Evolutionary conservation across 805 yeast genomes (phyloP).

Genomic region (Blastobotrys mokoenaii): DNA sequence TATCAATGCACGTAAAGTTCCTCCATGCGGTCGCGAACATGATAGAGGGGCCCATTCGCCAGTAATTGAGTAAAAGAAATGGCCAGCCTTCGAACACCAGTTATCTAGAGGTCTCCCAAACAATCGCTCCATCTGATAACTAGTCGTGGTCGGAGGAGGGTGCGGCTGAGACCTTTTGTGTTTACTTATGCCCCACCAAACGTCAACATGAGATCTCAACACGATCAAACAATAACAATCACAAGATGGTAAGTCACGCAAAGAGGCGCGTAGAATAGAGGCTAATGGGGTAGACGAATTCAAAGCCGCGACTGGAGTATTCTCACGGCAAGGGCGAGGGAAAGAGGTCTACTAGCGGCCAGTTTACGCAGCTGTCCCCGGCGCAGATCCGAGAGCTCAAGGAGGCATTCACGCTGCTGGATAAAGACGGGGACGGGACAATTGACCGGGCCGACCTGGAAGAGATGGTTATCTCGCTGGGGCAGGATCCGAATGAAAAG

Average conservation of each 20-base stretch:
- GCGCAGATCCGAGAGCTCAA: slow-evolving; percentile 59
- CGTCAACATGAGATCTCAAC: not conserved
- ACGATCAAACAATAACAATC: not conserved
- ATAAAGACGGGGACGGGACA: slow-evolving; percentile 69
- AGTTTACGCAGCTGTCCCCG: slow-evolving; percentile 41
- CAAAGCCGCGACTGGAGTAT: slow-evolving; percentile 4
- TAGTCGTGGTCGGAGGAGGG: too few relatives aligned
- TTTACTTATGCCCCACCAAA: not conserved
- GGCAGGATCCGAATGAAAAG: slow-evolving; percentile 33
- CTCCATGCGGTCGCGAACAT: too few relatives aligned
- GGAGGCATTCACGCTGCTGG: slow-evolving; percentile 72
- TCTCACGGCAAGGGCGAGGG: slow-evolving; percentile 1
- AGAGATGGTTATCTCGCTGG: slow-evolving; percentile 36
- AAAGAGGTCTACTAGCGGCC: slow-evolving; percentile 14
- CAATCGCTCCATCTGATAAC: too few relatives aligned
- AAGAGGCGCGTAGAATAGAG: not conserved
- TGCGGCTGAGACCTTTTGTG: not conserved
- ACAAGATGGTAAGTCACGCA: not conserved
- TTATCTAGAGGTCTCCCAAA: too few relatives aligned
- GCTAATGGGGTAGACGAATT: not conserved
- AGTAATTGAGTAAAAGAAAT: too few relatives aligned
- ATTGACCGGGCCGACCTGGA: slow-evolving; percentile 30
- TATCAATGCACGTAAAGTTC: too few relatives aligned
- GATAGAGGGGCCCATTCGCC: too few relatives aligned
- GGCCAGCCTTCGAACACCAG: too few relatives aligned